phyloP scores from a whole-genome alignment of 78 protist species.

The Protostelium mycophagum region DNA sequence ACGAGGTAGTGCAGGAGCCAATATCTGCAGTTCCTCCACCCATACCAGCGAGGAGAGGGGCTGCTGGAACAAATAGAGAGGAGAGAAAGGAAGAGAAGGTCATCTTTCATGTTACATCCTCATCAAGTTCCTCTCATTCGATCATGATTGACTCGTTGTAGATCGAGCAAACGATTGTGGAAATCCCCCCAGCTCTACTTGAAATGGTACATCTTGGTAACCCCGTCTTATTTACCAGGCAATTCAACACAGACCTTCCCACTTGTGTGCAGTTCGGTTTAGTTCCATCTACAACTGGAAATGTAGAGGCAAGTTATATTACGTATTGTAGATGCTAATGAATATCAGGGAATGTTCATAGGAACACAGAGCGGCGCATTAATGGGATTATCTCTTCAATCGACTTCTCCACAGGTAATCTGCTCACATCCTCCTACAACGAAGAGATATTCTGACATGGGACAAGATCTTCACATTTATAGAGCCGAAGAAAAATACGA shows the following conservation, averaged over 20 bases:
- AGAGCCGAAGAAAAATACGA: not conserved
- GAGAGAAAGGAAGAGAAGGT: not conserved
- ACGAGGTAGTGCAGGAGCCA: too few relatives aligned
- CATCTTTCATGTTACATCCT: not conserved
- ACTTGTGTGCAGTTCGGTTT: not conserved
- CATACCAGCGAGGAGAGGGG: not conserved
- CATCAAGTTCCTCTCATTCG: too few relatives aligned
- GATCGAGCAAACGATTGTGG: too few relatives aligned
- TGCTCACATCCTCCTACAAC: not conserved
- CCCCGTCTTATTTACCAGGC: not conserved
- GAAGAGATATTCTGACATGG: too few relatives aligned
- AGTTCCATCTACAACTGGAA: not conserved
- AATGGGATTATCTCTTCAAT: not conserved
- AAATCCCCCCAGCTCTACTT: too few relatives aligned
- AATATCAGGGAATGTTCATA: not conserved
- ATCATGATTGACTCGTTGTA: too few relatives aligned
- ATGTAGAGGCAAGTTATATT: not conserved
- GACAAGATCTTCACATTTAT: not conserved
- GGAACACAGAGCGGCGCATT: not conserved
- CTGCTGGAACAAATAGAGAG: not conserved
- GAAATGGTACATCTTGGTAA: not conserved
- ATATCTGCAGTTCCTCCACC: too few relatives aligned
- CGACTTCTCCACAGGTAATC: not conserved
- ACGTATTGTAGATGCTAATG: not conserved
- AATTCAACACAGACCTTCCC: not conserved